These are phyloP conservation scores for Paulinella micropora DNA, from an alignment of 78 protist species.

Conservation along the genomic window DNA sequence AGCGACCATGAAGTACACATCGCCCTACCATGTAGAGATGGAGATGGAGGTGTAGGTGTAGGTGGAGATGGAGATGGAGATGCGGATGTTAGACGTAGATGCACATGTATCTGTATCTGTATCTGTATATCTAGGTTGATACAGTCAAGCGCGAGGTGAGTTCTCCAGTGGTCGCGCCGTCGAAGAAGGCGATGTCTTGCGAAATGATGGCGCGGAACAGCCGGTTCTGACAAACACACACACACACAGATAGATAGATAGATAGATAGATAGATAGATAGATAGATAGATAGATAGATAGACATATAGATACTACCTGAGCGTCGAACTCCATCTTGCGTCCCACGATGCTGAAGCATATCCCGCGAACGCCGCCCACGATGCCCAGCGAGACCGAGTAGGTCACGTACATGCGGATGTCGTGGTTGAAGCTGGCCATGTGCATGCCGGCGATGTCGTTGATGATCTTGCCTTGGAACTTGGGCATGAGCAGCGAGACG, in stretches of 20 bases:
- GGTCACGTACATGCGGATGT: background rate
- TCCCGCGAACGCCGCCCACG: background rate
- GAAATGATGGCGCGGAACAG: background rate
- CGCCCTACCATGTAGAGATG: too few species aligned
- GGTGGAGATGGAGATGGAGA: too few species aligned
- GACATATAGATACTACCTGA: too few species aligned
- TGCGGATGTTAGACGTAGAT: too few species aligned
- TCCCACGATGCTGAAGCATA: background rate
- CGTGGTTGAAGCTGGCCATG: background rate
- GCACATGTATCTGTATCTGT: too few species aligned
- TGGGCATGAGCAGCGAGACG: background rate
- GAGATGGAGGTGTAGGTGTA: too few species aligned
- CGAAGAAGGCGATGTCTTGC: background rate
- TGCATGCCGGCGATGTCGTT: background rate
- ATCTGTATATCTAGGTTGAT: too few species aligned
- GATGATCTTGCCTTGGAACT: background rate
- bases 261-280: too few species aligned
- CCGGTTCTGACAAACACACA: too few species aligned
- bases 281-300: too few species aligned
- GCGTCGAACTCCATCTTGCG: background rate
- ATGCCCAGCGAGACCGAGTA: background rate
- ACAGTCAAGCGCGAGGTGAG: background rate
- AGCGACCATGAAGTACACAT: background rate
- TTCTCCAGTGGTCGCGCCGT: background rate
- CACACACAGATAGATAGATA: too few species aligned